Evolutionary conservation across 2,329 filamentous ascomycete species (phyloP).

Genomic region (Paracamarosporium sp.): DNA sequence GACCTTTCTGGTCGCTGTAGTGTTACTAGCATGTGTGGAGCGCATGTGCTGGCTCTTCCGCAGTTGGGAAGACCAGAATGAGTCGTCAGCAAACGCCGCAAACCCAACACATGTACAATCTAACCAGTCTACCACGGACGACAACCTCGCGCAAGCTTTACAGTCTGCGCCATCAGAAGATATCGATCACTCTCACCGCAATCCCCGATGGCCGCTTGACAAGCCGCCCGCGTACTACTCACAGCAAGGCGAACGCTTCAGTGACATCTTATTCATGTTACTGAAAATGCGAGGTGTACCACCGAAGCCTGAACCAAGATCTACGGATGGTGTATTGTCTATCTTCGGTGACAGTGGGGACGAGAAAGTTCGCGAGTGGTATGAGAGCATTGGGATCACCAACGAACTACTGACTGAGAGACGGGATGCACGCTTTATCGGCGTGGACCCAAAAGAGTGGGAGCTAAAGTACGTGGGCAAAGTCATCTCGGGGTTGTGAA

Average conservation of each 20-base stretch:
- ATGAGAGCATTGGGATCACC: constrained; percentile 41
- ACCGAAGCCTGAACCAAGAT: constrained; percentile 45
- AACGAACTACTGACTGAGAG: constrained; percentile 33
- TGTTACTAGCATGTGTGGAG: constrained; percentile 66
- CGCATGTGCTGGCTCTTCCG: constrained; percentile 65
- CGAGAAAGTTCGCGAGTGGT: constrained; percentile 44
- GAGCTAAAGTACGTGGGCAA: constrained; percentile 46
- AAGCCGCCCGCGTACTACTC: constrained; percentile 59
- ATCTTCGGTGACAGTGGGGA: constrained; percentile 41
- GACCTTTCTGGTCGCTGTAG: constrained; percentile 65
- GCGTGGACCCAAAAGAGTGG: constrained; percentile 43
- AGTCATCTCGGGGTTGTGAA: constrained; percentile 31
- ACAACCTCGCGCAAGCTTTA: constrained; percentile 31
- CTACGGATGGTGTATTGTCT: constrained; percentile 42
- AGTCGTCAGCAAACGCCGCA: neutral
- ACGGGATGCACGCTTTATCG: constrained; percentile 35
- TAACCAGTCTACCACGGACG: constrained; percentile 14
- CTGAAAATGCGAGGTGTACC: constrained; percentile 62
- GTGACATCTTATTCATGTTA: constrained; percentile 63
- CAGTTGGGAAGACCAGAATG: constrained; percentile 53
- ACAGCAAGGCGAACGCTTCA: constrained; percentile 64
- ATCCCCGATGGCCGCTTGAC: constrained; percentile 60
- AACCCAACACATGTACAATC: neutral
- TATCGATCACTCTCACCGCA: constrained; percentile 13
- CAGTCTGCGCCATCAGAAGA: constrained; percentile 21